phyloP scores from a whole-genome alignment of 169 alveolate species.

The Cystoisospora suis region DNA sequence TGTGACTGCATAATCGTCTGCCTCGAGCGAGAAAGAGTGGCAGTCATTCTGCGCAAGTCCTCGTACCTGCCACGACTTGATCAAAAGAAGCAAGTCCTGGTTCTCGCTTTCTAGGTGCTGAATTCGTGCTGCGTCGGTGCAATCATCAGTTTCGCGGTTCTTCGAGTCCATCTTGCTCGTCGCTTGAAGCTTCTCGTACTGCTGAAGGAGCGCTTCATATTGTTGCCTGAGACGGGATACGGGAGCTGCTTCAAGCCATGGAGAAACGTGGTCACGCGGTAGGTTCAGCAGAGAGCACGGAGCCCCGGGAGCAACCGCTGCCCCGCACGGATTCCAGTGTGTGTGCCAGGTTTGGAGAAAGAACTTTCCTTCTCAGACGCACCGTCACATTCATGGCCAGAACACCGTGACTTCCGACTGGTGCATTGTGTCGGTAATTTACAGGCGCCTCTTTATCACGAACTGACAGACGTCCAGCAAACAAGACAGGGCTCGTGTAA shows the following conservation, averaged over 20 bases:
- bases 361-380: neutral
- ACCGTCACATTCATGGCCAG: neutral
- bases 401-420: neutral
- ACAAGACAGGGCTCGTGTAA: neutral
- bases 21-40: neutral
- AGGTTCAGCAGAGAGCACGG: neutral
- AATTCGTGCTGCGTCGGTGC: neutral
- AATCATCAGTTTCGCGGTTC: conserved; percentile 32
- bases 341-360: too few species aligned
- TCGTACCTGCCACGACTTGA: conserved; percentile 49
- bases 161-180: neutral
- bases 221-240: neutral
- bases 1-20: neutral
- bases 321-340: too few species aligned
- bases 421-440: neutral
- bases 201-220: neutral
- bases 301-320: neutral
- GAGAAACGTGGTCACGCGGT: neutral
- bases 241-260: neutral
- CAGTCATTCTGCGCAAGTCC: neutral
- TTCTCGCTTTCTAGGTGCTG: conserved; percentile 56
- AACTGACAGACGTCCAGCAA: neutral
- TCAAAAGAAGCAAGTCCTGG: conserved; percentile 37
- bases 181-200: conserved; percentile 7
- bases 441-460: neutral